These are phyloP conservation scores for Lithohypha guttulata DNA, from an alignment of 2,329 filamentous ascomycete genomes.

Conservation along the genomic window DNA sequence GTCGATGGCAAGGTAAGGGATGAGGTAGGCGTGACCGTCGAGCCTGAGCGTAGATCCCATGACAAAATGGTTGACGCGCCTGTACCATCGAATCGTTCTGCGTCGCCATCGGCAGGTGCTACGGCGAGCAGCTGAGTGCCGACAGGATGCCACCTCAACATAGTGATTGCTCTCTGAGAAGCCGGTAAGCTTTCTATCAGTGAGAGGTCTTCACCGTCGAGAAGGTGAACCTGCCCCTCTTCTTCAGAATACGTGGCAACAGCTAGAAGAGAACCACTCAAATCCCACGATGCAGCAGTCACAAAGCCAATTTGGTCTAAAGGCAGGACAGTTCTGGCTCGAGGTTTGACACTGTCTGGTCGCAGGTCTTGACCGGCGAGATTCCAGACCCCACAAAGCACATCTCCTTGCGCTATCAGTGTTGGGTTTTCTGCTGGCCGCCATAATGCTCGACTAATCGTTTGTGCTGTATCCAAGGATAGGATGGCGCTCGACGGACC, in stretches of 20 bases:
- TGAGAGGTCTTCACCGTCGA: constrained; percentile 31
- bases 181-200: constrained; percentile 35
- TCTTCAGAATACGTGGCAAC: constrained; percentile 34
- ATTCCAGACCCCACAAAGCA: constrained; percentile 37
- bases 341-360: constrained; percentile 9
- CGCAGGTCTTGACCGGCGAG: constrained; percentile 21
- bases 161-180: constrained; percentile 34
- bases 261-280: constrained; percentile 34
- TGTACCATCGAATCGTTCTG: not conserved
- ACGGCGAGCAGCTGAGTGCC: constrained; percentile 33
- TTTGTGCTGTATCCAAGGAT: constrained; percentile 24
- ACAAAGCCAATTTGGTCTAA: constrained; percentile 25
- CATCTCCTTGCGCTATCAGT: constrained; percentile 33
- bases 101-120: constrained; percentile 30
- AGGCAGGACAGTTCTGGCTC: constrained; percentile 14
- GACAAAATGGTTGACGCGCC: constrained; percentile 26
- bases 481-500: constrained; percentile 34
- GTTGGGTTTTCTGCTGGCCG: constrained; percentile 34
- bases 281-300: constrained; percentile 38
- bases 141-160: constrained; percentile 32
- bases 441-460: constrained; percentile 35
- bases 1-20: constrained; percentile 20
- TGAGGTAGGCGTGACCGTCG: constrained; percentile 13
- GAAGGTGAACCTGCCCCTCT: constrained; percentile 34
- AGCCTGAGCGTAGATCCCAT: constrained; percentile 28